Evolutionary conservation across 139 green algal species (phyloP), one percentile per base, ranked within the genome.

Genomic region (Volvox reticuliferus): DNA sequence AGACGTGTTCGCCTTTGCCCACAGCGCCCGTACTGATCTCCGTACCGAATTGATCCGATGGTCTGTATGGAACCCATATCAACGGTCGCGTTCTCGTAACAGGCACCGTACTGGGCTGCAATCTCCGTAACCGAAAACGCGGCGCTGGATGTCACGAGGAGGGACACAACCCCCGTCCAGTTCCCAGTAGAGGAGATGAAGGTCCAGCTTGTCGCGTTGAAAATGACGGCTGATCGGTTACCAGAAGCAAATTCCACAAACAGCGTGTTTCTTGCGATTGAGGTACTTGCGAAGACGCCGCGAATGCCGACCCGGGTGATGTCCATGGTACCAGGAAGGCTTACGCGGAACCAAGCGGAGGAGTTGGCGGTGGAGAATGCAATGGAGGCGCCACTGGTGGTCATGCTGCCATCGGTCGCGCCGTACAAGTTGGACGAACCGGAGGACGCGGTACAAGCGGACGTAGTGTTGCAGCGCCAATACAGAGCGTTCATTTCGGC

Each of bases 121-220:
- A 85, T 5, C 86, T 90, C 86, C 32, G 61, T 78, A 1, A 90
- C 50, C 12, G 75, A 37, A 30, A 90, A 90, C 26, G 26, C 36
- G 36, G 19, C 5, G 1, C 36, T 32, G 84, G 36, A 69, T 12
- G 67, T 50, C 17, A 89, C 26, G 12, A 36, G 16, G 30, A 89
- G 28, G 0, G 84, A 26, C 36, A 30, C 68, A 0, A 71, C 84
- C 14, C 32, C 28, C 0, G 36, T n/a, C 84, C 84, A 89, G 84
- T 24, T 88, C 63, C 82, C 82, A 13, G 12, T 24, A 30, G 78
- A 18, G 6, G 17, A 36, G 18, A 61, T n/a, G 61, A 44, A 67
- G 69, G 1, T 36, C 18, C 21, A 67, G 71, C 69, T 82, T 20
- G 17, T n/a, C 26, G 63, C 79, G 69, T 69, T 32, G n/a, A 14